A percentile compares a stretch with the other conserved stretches of the same genome.
Conservation (phyloP, 2,329 filamentous ascomycete species). For the Colletotrichum sansevieriae region DNA sequence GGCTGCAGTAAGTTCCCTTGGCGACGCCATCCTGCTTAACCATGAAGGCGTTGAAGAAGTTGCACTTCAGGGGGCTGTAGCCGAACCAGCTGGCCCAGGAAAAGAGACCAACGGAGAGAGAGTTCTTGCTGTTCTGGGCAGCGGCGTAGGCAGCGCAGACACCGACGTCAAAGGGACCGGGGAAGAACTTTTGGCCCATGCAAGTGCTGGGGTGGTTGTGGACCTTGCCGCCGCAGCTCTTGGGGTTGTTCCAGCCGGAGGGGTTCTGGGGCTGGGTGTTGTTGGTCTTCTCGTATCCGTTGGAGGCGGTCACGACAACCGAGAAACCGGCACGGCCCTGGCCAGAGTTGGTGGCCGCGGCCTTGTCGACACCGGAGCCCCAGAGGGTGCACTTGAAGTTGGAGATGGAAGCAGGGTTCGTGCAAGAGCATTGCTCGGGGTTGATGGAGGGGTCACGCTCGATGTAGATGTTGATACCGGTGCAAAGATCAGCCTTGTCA, state of each 20-base stretch:
- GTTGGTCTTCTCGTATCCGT: conserved; percentile 42
- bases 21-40: conserved; percentile 36
- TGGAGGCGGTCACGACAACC: conserved; percentile 40
- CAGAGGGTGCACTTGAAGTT: conserved; percentile 40
- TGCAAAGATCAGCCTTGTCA: conserved; percentile 32
- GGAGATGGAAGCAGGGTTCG: conserved; percentile 32
- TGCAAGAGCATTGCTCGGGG: conserved; percentile 30
- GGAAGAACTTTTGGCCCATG: conserved; percentile 39
- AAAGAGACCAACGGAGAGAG: conserved; percentile 17
- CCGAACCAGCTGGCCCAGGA: conserved; percentile 28
- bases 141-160: conserved; percentile 36
- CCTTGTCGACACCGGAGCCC: conserved; percentile 36
- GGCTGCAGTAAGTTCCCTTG: conserved; percentile 39
- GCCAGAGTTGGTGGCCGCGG: conserved; percentile 40
- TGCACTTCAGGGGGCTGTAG: conserved; percentile 36
- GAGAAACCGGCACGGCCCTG: conserved; percentile 37
- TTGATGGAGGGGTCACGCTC: conserved; percentile 41
- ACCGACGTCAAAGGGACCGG: conserved; percentile 31
- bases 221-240: conserved; percentile 19
- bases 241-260: conserved; percentile 37
- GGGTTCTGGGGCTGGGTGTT: conserved; percentile 26
- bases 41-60: conserved; percentile 42
- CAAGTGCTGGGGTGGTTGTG: conserved; percentile 36
- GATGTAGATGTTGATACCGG: conserved; percentile 38
- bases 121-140: conserved; percentile 31